Evolutionary conservation across 495 filamentous ascomycete genomes (phyloP).

Genomic region (Acidiella bohemica): DNA sequence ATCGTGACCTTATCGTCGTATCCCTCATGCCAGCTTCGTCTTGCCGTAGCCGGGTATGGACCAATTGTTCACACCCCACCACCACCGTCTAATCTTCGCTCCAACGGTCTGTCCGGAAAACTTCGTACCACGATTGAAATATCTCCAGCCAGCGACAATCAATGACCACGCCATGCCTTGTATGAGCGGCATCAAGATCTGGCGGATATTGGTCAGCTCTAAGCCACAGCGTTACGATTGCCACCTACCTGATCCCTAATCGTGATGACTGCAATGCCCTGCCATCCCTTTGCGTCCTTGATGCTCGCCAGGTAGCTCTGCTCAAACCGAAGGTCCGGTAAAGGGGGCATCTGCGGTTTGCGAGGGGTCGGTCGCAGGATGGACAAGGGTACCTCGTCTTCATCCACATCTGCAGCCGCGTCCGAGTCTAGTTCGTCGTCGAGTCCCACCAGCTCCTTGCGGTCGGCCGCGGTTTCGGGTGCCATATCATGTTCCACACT

Average conservation of each 20-base stretch:
- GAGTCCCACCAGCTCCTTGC: conserved; percentile 25
- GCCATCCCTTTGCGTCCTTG: conserved; percentile 58
- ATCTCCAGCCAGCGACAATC: conserved; percentile 63
- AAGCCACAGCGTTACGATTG: not conserved
- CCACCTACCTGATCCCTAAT: conserved; percentile 66
- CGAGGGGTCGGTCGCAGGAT: conserved; percentile 33
- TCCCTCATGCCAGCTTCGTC: no score
- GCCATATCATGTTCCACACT: conserved; percentile 64
- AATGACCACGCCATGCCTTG: conserved; percentile 80
- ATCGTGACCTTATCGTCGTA: no score
- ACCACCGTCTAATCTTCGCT: conserved; percentile 65
- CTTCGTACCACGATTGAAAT: conserved; percentile 62
- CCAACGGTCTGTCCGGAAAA: conserved; percentile 58
- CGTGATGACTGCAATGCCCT: conserved; percentile 70
- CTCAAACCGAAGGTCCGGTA: conserved; percentile 91
- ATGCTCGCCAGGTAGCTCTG: conserved; percentile 91
- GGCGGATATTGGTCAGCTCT: not conserved
- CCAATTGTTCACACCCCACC: conserved; percentile 88
- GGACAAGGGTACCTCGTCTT: conserved; percentile 32
- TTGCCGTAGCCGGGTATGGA: conserved; percentile 34
- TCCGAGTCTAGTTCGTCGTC: conserved; percentile 14
- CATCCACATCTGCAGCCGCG: conserved; percentile 19
- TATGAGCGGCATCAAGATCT: conserved; percentile 70
- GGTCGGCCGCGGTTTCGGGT: conserved; percentile 52
- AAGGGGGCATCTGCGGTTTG: conserved; percentile 53